Evolutionary conservation across 2,329 filamentous ascomycete genomes (phyloP), one percentile per base, ranked within the genome.

Genomic region (Pseudocercospora eumusae): DNA sequence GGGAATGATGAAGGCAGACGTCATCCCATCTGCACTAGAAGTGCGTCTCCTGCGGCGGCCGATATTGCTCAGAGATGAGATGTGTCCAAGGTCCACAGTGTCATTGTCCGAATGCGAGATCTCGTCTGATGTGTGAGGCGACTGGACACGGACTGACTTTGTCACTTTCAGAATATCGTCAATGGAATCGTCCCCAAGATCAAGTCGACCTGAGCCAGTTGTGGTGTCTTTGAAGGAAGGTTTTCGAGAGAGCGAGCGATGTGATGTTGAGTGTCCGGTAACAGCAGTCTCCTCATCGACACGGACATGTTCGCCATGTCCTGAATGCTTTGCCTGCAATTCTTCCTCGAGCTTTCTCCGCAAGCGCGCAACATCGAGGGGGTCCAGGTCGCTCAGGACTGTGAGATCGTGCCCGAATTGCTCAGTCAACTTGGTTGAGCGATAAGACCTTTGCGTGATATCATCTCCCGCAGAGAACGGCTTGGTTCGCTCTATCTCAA

Each of bases 1-100:
- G 10, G 85, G 85, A 5, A 88, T 75, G 65, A 88, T 87, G 70
- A 87, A 87, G 5, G 84, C 85, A 2, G 85, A 88, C 5, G 85
- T 88, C 82, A 71, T 64, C 61, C 71, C 72, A 61, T 86, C 84
- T 25, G 80, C 77, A 13, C 78, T 76, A 40, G 75, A 75, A 42
- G 77, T 79, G 27, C 79, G 81, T 18, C 70, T 68, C 50, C 81
- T 82, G 55, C 82, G 81, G 9, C 80, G 80, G 57, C 79, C 79
- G 31, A 80, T 78, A 52, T 79, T 79, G 69, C 82, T 81, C 5
- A 81, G 71, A 40, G 80, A 76, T 0, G 83, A 83, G 47, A 76
- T 69, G 13, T 82, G 78, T 4, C 76, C 66, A 4, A 61, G 62
- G 31, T 74, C 75, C 10, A 64, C 71, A 5, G 66, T 54, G 31